Base-by-base conservation (phyloP, 2,329 filamentous ascomycete genomes). In the Didymella keratinophila region DNA sequence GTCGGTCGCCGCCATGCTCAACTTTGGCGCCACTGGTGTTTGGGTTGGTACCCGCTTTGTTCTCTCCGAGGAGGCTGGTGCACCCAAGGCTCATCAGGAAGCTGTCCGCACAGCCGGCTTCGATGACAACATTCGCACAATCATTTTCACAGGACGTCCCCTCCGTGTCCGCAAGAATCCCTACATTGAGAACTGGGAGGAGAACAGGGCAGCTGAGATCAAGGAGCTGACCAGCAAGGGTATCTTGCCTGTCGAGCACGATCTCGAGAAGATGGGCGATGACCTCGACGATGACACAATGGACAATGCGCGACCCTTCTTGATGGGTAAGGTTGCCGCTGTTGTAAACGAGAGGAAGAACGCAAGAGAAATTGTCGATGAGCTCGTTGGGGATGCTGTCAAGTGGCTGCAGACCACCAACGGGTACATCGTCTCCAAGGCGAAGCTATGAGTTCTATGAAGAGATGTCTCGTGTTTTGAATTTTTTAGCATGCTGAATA, bases 31-130 rank as follows among this genome's bases (percentile, higher is more conserved):
- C 54, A 86, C 85, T 62, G 95, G 88, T 71, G 95, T 98, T 69
- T 99, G 95, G 95, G 90, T 99, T 67, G 95, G 95, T 75, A 99
- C 95, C 37, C 88, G 95, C 65, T 99, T 99, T 83, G 90, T 99
- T 68, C 87, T 99, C 61, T 89, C 88, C 55, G 91, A 97, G 68
- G 95, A 99, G 84, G 95, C 95, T 56, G 94, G 95, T 73, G 95
- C 95, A 11, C 92, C 95, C 68, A 89, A 92, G 79, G 87, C 91
- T 45, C 94, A 99, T 85, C 95, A 98, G 83, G 94, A 99, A 76
- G 92, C 94, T 61, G 95, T 99, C 69, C 87, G 88, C 73, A 97
- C 94, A 42, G 87, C 95, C 51, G 87, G 91, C 69, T 97, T 95
- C 78, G 93, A 98, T 80, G 95, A 99, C 81, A 99, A 96, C 74